Evolutionary conservation across 257 asterid species (phyloP), one percentile per base, ranked within the genome.

Genomic region (Salvia miltiorrhiza): DNA sequence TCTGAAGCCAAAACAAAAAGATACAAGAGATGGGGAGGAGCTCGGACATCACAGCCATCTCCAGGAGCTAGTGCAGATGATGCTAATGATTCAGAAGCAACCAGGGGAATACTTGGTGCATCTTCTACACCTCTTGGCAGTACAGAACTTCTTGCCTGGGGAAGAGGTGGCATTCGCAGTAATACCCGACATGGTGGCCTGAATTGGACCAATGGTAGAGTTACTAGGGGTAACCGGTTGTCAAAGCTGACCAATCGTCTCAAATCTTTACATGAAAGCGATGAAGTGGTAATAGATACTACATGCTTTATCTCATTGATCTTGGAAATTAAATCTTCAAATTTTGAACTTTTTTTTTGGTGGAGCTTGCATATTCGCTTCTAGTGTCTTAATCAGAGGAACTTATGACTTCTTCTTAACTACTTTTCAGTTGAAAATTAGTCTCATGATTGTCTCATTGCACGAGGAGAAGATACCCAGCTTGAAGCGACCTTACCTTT

Each of bases 141-240:
- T 66, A 64, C 81, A 69, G 95, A 88, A 53, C 75, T 87, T 71
- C 81, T 83, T 64, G 88, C 83, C 52, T 93, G 99, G 99, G 97
- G 99, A 74, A 88, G 84, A 78, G 95, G 96, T 74, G 92, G 97
- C 81, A 60, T 80, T 73, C 94, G 99, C 55, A 93, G 96, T 77
- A 80, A 74, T 74, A 80, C 63, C 33, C 79, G 96, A 49, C 87
- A 85, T 60, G 94, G 87, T 77, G 84, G 88, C 44, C 58, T 53
- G 40, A 73, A 73, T 56, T 84, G 90, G 71, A 58, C 86, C 58
- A 81, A 62, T 76, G 79, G 84, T 63, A 81, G 77, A 73, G 60
- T 79, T 73, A 37, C 88, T 45, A 84, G 88, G 78, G 78, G 71
- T 67, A 81, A 81, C 61, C 80, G 96, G 37, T 78, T 90, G 52